These are phyloP conservation scores for Exophiala oligosperma DNA, from an alignment of 2,329 filamentous ascomycete genomes.

Conservation along the genomic window DNA sequence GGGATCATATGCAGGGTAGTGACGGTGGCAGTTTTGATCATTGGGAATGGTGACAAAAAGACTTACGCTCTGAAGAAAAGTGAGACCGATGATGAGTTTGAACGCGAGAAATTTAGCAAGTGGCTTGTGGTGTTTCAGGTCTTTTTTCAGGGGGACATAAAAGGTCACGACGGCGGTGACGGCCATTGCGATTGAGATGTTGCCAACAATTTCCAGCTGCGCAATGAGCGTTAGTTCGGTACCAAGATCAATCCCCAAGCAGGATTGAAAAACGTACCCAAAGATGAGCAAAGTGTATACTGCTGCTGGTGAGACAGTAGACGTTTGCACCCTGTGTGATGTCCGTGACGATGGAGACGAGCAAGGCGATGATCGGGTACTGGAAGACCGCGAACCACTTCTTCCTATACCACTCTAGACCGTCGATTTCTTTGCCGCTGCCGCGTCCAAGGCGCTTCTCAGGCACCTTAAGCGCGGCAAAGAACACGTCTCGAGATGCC, in stretches of 20 bases:
- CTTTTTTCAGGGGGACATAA: slow-evolving; percentile 30
- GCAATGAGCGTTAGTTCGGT: not conserved
- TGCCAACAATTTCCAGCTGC: slow-evolving; percentile 17
- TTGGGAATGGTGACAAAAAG: not conserved
- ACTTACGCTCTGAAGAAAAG: slow-evolving; percentile 34
- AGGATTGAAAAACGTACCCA: slow-evolving; percentile 32
- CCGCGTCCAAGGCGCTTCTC: slow-evolving; percentile 33
- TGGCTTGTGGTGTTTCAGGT: slow-evolving; percentile 33
- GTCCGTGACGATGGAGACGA: slow-evolving; percentile 31
- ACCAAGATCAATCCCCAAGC: not conserved
- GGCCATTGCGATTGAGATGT: slow-evolving; percentile 29
- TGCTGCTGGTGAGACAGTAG: slow-evolving; percentile 36
- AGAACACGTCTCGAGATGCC: slow-evolving; percentile 38
- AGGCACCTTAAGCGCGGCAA: slow-evolving; percentile 34
- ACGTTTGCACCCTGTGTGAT: slow-evolving; percentile 34
- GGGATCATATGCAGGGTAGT: too few relatives aligned
- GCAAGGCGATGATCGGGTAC: slow-evolving; percentile 36
- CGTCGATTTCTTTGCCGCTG: slow-evolving; percentile 27
- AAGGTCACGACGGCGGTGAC: slow-evolving; percentile 32
- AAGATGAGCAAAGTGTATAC: slow-evolving; percentile 38
- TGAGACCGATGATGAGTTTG: slow-evolving; percentile 37
- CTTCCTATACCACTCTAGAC: slow-evolving; percentile 33
- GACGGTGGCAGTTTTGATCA: too few relatives aligned
- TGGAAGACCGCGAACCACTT: slow-evolving; percentile 43
- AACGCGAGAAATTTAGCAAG: slow-evolving; percentile 37